Evolutionary conservation across 768 basidiomycete genomes (phyloP).

Genomic region (Leccinellum albellum): DNA sequence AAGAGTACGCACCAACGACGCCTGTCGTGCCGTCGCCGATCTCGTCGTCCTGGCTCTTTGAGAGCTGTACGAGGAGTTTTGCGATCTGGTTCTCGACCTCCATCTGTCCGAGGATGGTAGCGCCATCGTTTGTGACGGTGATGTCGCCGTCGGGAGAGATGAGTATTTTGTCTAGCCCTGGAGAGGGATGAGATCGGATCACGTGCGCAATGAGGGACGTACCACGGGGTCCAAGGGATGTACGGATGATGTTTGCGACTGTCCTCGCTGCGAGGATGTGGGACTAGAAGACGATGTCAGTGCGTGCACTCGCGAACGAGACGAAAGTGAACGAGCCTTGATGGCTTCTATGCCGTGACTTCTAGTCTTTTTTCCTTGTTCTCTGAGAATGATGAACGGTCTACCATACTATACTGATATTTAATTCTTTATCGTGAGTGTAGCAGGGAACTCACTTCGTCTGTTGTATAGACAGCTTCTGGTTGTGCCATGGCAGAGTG

Average conservation of each 20-base stretch:
- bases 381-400: constrained; percentile 96
- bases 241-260: constrained; percentile 91
- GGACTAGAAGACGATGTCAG: constrained; percentile 44
- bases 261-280: constrained; percentile 95
- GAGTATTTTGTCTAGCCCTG: constrained; percentile 92
- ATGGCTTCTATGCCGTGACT: constrained; percentile 92
- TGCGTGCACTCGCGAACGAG: neutral
- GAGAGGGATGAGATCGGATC: constrained; percentile 4
- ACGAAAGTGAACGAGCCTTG: constrained; percentile 54
- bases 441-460: no score
- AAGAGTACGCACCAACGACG: constrained; percentile 79
- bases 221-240: constrained; percentile 95
- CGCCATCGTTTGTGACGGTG: constrained; percentile 98
- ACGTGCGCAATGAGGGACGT: constrained; percentile 15
- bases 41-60: constrained; percentile 98
- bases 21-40: constrained; percentile 99
- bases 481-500: constrained; percentile 29
- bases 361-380: constrained; percentile 89
- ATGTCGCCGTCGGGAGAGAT: constrained; percentile 98
- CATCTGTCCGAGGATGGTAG: constrained; percentile 98
- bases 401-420: constrained; percentile 97
- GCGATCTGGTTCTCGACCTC: constrained; percentile 99
- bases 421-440: no score
- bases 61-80: constrained; percentile 92
- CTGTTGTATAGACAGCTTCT: constrained; percentile 78